Conservation (phyloP, 140 eudicot genomes). For the Senecio squalidus region DNA sequence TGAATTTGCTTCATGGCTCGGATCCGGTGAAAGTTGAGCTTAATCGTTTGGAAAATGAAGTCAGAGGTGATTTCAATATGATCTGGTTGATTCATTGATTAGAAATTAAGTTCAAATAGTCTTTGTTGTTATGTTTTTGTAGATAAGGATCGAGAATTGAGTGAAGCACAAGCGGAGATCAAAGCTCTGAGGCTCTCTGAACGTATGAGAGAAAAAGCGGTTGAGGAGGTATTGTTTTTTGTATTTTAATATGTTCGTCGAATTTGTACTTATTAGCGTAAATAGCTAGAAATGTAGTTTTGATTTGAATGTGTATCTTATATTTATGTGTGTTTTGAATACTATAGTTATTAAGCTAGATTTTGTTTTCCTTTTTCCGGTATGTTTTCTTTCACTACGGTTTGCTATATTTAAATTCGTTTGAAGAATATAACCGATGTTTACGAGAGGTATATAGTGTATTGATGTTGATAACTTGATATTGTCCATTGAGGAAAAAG, state of each 20-base stretch:
- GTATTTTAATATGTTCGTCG: background rate
- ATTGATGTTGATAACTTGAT: slow-evolving; percentile 22
- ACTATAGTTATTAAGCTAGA: slow-evolving; percentile 9
- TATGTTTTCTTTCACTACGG: background rate
- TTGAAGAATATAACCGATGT: slow-evolving; percentile 14
- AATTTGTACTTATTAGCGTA: slow-evolving; percentile 7
- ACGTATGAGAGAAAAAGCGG: slow-evolving; percentile 86
- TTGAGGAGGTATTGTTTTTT: slow-evolving; percentile 72
- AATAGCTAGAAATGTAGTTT: slow-evolving; percentile 10
- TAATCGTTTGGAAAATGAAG: slow-evolving; percentile 95
- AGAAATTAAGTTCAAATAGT: no score
- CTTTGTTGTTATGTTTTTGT: slow-evolving; percentile 22
- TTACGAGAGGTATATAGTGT: slow-evolving; percentile 1
- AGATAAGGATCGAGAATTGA: slow-evolving; percentile 93
- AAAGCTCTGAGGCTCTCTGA: slow-evolving; percentile 81
- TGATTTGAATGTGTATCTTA: slow-evolving; percentile 6
- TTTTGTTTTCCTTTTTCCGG: background rate
- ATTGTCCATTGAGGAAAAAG: background rate
- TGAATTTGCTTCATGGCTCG: slow-evolving; percentile 85
- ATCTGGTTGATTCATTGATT: slow-evolving; percentile 23
- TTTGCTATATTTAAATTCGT: slow-evolving; percentile 6
- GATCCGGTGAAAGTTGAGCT: slow-evolving; percentile 99
- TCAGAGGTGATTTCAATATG: slow-evolving; percentile 67
- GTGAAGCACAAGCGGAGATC: slow-evolving; percentile 89
- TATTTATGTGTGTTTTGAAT: slow-evolving; percentile 4